Evolutionary conservation across 1,284 basidiomycete genomes (phyloP).

Genomic region (Pseudozyma tsukubaensis): DNA sequence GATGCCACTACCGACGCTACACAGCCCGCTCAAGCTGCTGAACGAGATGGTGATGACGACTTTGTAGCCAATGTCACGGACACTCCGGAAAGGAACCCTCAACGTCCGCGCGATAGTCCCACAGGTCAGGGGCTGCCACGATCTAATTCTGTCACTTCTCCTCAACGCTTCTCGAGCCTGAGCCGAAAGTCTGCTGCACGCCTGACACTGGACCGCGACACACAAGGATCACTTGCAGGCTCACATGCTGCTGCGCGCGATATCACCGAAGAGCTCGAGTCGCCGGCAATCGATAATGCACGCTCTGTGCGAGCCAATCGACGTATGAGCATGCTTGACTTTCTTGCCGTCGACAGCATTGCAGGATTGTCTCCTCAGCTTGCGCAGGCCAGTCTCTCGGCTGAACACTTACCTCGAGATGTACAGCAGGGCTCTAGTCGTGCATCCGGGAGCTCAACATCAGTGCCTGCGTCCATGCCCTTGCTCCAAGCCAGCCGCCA

Average conservation of each 20-base stretch:
- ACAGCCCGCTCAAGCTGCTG: too few species aligned
- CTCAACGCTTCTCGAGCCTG: constrained; percentile 36
- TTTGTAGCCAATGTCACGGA: too few species aligned
- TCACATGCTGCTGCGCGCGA: constrained; percentile 22
- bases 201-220: background rate
- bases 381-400: constrained; percentile 26
- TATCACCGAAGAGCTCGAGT: constrained; percentile 32
- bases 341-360: constrained; percentile 22
- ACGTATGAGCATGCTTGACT: constrained; percentile 52
- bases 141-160: constrained; percentile 26
- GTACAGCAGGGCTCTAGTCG: constrained; percentile 1
- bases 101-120: background rate
- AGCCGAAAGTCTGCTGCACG: constrained; percentile 15
- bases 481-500: constrained; percentile 37
- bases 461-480: constrained; percentile 27
- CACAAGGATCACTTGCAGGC: background rate
- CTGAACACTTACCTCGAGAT: constrained; percentile 26
- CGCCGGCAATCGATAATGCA: constrained; percentile 9
- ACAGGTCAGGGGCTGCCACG: background rate
- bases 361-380: constrained; percentile 3
- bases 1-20: background rate
- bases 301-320: constrained; percentile 18
- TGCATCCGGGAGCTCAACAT: background rate
- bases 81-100: too few species aligned
- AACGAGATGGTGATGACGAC: too few species aligned